These are phyloP conservation scores for Lanmaoa rubissima DNA, from an alignment of 768 basidiomycete genomes.

Conservation along the genomic window DNA sequence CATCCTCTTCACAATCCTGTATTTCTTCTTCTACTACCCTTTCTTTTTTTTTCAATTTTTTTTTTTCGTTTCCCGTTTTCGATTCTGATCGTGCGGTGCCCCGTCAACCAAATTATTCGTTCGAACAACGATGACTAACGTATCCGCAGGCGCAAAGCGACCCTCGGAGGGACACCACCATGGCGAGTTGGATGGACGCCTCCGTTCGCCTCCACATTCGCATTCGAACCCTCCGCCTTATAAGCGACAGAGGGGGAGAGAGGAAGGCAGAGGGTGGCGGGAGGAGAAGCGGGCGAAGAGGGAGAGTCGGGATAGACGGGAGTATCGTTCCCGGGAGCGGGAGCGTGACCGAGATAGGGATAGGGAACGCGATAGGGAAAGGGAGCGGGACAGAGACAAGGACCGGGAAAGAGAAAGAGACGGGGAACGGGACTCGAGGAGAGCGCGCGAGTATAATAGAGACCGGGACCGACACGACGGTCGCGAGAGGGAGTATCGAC, in stretches of 20 bases:
- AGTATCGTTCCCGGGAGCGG: slow-evolving; percentile 36
- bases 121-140: slow-evolving; percentile 65
- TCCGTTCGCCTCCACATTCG: slow-evolving; percentile 14
- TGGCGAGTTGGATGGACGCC: slow-evolving; percentile 34
- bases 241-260: slow-evolving; percentile 55
- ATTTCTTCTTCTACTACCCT: background rate
- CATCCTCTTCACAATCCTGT: background rate
- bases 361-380: slow-evolving; percentile 27
- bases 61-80: slow-evolving; percentile 6
- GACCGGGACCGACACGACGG: slow-evolving; percentile 31
- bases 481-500: slow-evolving; percentile 26
- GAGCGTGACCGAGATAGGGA: slow-evolving; percentile 32
- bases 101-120: slow-evolving; percentile 58
- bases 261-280: slow-evolving; percentile 64
- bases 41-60: background rate
- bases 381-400: slow-evolving; percentile 35
- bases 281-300: slow-evolving; percentile 48
- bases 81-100: slow-evolving; percentile 71
- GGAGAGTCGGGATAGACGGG: slow-evolving; percentile 37
- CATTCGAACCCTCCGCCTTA: slow-evolving; percentile 18
- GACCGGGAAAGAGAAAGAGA: slow-evolving; percentile 32
- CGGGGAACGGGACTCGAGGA: slow-evolving; percentile 38
- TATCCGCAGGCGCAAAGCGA: slow-evolving; percentile 82
- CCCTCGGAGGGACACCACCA: slow-evolving; percentile 59
- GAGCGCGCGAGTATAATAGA: slow-evolving; percentile 27